Base-by-base conservation (phyloP, 495 filamentous ascomycete species). In the Chaetomium tenue region DNA sequence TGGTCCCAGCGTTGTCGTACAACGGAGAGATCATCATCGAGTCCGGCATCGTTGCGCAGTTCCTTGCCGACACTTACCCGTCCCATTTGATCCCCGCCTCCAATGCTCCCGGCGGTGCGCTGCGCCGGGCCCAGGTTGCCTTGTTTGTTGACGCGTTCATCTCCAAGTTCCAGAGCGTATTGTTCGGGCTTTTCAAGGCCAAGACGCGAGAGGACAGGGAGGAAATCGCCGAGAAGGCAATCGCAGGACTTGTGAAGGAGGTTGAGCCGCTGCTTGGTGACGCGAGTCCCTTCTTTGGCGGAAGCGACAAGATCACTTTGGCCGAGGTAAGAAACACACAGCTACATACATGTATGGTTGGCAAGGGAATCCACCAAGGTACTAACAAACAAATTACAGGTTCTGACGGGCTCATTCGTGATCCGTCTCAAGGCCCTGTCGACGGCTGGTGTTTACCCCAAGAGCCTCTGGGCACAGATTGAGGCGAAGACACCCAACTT, bases 81-180 rank as follows among this genome's bases (percentile, higher is more conserved):
- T 77, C 79, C 8, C 77, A 80, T 48, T 71, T 87, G 0, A 46
- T 83, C n/a, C 87, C 87, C 2, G 65, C 76, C 0, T 77, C 81
- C 30, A 75, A 72, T 66, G 72, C 68, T 4, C 63, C 75, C 0
- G 77, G 74, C 4, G 81, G 76, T 13, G 78, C 82, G 0, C 64
- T 81, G 26, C 75, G 79, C 62, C 83, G 92, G n/a, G 90, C 91
- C 5, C 82, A 84, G 30, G 81, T 91, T 61, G 77, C 78, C 61
- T 89, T 92, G 78, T 94, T 97, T 72, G 85, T 87, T 56, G 91
- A 96, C 65, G 83, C 90, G 7, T 93, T 83, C 78, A 75, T 82
- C 66, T 79, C 67, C 70, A 94, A 93, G 75, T 77, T 88, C 55
- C 76, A 82, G 12, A 58, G 75, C 5, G 68, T 74, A 22, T 70